A percentile compares a stretch with the other conserved stretches of the same genome.
phyloP scores from a whole-genome alignment of 768 basidiomycete genomes.

The Panus rudis region DNA sequence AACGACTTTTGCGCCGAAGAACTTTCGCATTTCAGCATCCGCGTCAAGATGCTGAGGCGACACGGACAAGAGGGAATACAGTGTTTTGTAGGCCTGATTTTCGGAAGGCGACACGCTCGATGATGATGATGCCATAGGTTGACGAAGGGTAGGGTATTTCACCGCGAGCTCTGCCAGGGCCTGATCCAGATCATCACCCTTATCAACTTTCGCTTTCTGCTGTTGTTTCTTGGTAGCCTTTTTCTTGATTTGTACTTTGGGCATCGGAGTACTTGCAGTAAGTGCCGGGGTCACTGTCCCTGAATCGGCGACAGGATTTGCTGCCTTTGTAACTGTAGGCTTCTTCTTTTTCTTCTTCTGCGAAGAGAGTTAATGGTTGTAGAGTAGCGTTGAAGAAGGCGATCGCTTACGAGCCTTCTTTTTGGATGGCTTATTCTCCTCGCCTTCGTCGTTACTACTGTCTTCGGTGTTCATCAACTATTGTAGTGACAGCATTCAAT shows the following conservation, averaged over 20 bases:
- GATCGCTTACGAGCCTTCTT: slow-evolving; percentile 23
- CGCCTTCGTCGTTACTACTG: too few relatives aligned
- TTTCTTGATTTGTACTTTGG: slow-evolving; percentile 30
- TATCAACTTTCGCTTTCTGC: slow-evolving; percentile 50
- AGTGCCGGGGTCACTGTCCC: slow-evolving; percentile 2
- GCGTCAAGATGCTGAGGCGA: slow-evolving; percentile 77
- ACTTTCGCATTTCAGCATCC: slow-evolving; percentile 85
- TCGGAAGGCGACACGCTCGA: slow-evolving; percentile 12
- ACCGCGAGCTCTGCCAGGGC: slow-evolving; percentile 79
- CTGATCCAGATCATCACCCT: slow-evolving; percentile 73
- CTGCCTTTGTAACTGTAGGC: slow-evolving; percentile 9
- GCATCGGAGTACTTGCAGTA: slow-evolving; percentile 7
- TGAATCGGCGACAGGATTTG: slow-evolving; percentile 4
- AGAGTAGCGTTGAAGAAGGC: background rate
- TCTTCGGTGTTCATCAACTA: too few relatives aligned
- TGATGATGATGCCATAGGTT: background rate
- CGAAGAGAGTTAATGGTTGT: background rate
- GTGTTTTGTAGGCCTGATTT: slow-evolving; percentile 28
- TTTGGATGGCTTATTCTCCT: slow-evolving; percentile 18
- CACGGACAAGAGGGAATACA: slow-evolving; percentile 60
- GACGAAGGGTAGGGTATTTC: slow-evolving; percentile 46
- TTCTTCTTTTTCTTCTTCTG: slow-evolving; percentile 26
- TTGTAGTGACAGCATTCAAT: too few relatives aligned
- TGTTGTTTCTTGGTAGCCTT: slow-evolving; percentile 62
- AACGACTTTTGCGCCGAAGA: slow-evolving; percentile 91